Base-by-base conservation (phyloP, 2,329 filamentous ascomycete species). In the Cladophialophora exuberans region DNA sequence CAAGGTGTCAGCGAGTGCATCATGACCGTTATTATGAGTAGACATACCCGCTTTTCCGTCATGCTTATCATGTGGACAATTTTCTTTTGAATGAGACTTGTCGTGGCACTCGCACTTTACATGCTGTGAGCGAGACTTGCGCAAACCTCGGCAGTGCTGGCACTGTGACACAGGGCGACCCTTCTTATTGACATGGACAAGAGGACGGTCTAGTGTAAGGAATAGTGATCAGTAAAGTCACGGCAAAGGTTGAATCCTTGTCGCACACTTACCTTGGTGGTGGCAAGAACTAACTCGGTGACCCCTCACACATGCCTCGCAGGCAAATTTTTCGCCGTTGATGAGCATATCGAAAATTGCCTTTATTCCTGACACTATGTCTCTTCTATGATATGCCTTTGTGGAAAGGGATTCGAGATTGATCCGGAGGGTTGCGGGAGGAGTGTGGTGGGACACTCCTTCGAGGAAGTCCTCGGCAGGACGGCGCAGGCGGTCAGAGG, bases 201-300 rank as follows among this genome's bases (percentile, higher is more conserved):
- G 83, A 63, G 89, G 89, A 65, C 93, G 90, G 74, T 97, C 94
- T 96, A 68, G 52, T 67, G 28, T 46, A 43, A 49, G 23, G 3
- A 42, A n/a, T 13, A 42, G n/a, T n/a, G n/a, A n/a, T n/a, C n/a
- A 42, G 39, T 11, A 6, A 31, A 15, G 9, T 22, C 4, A 23
- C 39, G 13, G n/a, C n/a, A n/a, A n/a, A 42, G 17, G 18, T 22
- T 42, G 4, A 22, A 17, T 10, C 10, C 13, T 6, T 13, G 39
- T 15, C 15, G 39, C 7, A 9, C 5, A 82, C 89, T 80, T 84
- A 96, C 92, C 91, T 73, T 85, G 83, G 76, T 99, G 94, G 74
- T 93, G 90, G 81, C 94, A 99, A 73, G 94, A 96, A 87, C 92
- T 97, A 72, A 99, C 94, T 72, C 94, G 90, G 79, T 99, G 94